Evolutionary conservation across 1,139 yeast species (phyloP).

Genomic region (Wickerhamomyces sp.): DNA sequence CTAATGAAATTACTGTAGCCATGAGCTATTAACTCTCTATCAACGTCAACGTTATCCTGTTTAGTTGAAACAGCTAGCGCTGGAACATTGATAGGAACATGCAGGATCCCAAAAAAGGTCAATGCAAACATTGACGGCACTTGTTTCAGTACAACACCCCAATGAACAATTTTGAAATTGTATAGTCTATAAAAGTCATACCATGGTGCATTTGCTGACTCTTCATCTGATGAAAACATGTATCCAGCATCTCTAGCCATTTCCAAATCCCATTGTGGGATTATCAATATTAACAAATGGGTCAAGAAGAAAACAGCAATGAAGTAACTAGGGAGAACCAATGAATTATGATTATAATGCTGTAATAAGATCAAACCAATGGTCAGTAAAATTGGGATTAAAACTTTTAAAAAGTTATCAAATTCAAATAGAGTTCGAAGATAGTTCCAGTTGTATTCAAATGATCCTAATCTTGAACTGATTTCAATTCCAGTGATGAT

Average conservation of each 20-base stretch:
- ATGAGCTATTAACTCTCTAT: constrained; percentile 90
- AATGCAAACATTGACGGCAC: constrained; percentile 93
- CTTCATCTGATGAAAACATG: constrained; percentile 54
- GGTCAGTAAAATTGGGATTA: constrained; percentile 64
- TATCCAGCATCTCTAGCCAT: constrained; percentile 72
- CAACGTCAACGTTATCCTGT: constrained; percentile 80
- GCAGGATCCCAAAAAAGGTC: constrained; percentile 91
- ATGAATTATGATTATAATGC: constrained; percentile 60
- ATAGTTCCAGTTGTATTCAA: constrained; percentile 59
- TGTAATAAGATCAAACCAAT: constrained; percentile 57
- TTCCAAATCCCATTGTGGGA: constrained; percentile 63
- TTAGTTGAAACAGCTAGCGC: constrained; percentile 90
- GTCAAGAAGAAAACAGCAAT: constrained; percentile 64
- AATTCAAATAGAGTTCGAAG: constrained; percentile 41
- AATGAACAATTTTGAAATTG: constrained; percentile 65
- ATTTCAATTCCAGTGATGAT: constrained; percentile 90
- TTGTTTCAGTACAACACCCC: constrained; percentile 64
- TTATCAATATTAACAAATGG: constrained; percentile 59
- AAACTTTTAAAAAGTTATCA: constrained; percentile 59
- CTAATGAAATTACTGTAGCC: constrained; percentile 89
- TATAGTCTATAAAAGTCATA: constrained; percentile 75
- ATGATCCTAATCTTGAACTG: constrained; percentile 71
- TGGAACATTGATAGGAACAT: constrained; percentile 96
- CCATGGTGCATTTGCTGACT: constrained; percentile 76
- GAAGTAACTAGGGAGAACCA: constrained; percentile 79